Percentiles rank a stretch among this genome's conserved stretches.
phyloP scores from a whole-genome alignment of 805 yeast genomes.

The Wickerhamiella occidentalis region DNA sequence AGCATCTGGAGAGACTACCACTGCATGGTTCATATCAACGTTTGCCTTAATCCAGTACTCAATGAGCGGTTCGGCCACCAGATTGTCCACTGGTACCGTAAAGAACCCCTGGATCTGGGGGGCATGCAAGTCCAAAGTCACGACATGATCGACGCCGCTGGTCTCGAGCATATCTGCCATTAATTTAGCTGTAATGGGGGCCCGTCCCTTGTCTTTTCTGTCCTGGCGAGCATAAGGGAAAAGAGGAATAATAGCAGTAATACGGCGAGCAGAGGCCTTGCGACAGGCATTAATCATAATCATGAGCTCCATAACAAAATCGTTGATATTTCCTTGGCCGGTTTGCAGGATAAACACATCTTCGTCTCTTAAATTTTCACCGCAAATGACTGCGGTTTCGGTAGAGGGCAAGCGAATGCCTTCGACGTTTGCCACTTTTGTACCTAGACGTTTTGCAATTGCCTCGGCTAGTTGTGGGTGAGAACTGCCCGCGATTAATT shows the following conservation, averaged over 20 bases:
- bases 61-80: slow-evolving; percentile 91
- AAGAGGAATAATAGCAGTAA: slow-evolving; percentile 91
- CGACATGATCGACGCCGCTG: slow-evolving; percentile 92
- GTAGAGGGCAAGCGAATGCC: slow-evolving; percentile 32
- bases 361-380: slow-evolving; percentile 86
- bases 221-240: slow-evolving; percentile 98
- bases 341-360: slow-evolving; percentile 53
- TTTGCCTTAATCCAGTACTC: slow-evolving; percentile 68
- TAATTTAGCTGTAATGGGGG: slow-evolving; percentile 91
- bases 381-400: slow-evolving; percentile 35
- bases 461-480: slow-evolving; percentile 73
- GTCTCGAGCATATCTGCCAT: slow-evolving; percentile 88
- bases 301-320: slow-evolving; percentile 72
- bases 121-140: slow-evolving; percentile 95
- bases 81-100: slow-evolving; percentile 88
- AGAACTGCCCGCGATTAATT: slow-evolving; percentile 40
- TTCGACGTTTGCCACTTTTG: slow-evolving; percentile 43
- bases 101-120: slow-evolving; percentile 97
- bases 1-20: slow-evolving; percentile 94
- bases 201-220: slow-evolving; percentile 89
- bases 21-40: slow-evolving; percentile 44
- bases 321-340: slow-evolving; percentile 78
- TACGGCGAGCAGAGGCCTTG: slow-evolving; percentile 86
- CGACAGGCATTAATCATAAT: slow-evolving; percentile 90
- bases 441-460: slow-evolving; percentile 55